Conservation (phyloP, 1,139 yeast species). For the Magnusiomyces fungicola region DNA sequence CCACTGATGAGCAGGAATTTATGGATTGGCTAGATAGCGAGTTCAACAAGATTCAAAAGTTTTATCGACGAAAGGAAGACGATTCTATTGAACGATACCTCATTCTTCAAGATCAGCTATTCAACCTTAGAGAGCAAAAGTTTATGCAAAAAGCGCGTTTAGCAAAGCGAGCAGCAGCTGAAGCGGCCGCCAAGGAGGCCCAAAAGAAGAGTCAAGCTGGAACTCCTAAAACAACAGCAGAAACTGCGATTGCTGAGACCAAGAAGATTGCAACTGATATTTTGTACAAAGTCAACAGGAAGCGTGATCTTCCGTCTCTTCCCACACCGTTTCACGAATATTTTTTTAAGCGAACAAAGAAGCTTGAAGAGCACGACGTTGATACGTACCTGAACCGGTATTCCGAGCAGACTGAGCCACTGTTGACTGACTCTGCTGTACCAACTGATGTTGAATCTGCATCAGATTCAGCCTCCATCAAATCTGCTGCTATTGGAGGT, state of each 20-base stretch:
- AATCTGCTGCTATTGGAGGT: constrained; percentile 2
- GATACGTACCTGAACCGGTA: neutral
- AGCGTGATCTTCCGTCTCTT: constrained; percentile 30
- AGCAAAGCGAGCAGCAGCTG: constrained; percentile 12
- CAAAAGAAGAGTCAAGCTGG: neutral
- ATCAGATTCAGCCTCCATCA: neutral
- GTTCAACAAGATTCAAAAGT: constrained; percentile 50
- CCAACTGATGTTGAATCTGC: neutral
- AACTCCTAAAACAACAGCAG: neutral
- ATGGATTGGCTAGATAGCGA: constrained; percentile 55
- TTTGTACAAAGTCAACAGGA: constrained; percentile 19
- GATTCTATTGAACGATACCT: constrained; percentile 55
- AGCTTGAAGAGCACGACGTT: neutral
- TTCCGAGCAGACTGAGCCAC: constrained; percentile 1
- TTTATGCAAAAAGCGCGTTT: constrained; percentile 14
- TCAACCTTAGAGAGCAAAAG: constrained; percentile 53
- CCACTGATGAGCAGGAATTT: constrained; percentile 40
- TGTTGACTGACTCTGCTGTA: neutral
- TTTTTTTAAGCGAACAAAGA: constrained; percentile 4
- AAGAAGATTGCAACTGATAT: constrained; percentile 22
- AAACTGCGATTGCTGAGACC: constrained; percentile 15
- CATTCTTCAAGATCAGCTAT: constrained; percentile 60
- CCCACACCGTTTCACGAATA: constrained; percentile 21
- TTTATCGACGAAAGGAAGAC: constrained; percentile 53
- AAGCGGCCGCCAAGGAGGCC: neutral